Evolutionary conservation across 2,329 filamentous ascomycete species (phyloP), one percentile per base, ranked within the genome.

Genomic region (Colletotrichum tabaci): DNA sequence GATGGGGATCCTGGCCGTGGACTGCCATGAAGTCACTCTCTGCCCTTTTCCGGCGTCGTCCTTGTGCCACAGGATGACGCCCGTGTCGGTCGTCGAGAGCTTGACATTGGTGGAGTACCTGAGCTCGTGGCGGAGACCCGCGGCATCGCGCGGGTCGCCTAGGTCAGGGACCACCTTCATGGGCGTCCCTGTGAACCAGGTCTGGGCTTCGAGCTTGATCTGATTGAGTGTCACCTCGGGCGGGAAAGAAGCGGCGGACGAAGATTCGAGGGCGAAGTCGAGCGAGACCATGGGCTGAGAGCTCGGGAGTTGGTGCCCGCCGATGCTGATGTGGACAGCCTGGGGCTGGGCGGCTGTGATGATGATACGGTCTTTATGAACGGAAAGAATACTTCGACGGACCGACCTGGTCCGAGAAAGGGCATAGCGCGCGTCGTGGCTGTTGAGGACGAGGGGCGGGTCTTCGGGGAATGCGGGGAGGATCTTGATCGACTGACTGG

Each of bases 381-480:
- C 78, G 0, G 86, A 84, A 46, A 90, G 80, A 56, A 90, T 80
- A 72, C 83, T 86, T 78, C 85, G 87, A 69, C 87, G 85, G 40
- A 90, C 77, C 0, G 83, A 83, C 80, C 89, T 90, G 67, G 82
- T 82, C 80, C 86, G 87, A 63, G 78, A 77, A 77, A 88, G 83
- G 62, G 77, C 79, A 79, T 90, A 90, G 57, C 85, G 78, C 72
- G 82, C 80, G 76, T 90, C 87, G 42, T 81, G 77, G 66, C 80
- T 74, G 53, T 84, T 84, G 63, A 89, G 80, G 74, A 82, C 84
- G 65, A 90, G 81, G 1, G 88, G 88, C 2, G 87, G 83, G 61
- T 87, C 84, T 76, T 89, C 86, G 9, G 82, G 75, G 3, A 82
- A 80, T 1, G 82, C 80, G 1, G 88, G 88, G 7, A 90, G 81